Conservation (phyloP, 257 asterid genomes). For the Solanum peruvianum region DNA sequence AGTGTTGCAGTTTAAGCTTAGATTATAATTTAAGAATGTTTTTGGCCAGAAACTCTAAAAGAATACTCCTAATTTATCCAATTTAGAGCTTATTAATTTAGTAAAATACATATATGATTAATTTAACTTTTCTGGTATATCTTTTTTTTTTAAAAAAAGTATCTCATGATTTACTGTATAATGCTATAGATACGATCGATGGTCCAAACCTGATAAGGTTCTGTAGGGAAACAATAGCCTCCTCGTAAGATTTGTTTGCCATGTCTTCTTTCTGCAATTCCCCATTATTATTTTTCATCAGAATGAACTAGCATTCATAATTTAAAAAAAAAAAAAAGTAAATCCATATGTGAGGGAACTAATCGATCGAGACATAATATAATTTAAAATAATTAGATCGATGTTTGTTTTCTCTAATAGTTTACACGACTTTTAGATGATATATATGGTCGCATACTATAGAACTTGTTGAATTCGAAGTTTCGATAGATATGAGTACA, state of each 20-base stretch:
- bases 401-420: background rate
- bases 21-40: no score
- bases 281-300: background rate
- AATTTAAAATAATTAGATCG: background rate
- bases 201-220: constrained; percentile 60
- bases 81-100: no score
- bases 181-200: background rate
- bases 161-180: background rate
- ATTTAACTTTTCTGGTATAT: no score
- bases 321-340: background rate
- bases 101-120: no score
- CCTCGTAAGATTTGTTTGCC: constrained; percentile 57
- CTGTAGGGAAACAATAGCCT: constrained; percentile 63
- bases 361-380: background rate
- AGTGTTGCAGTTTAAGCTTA: no score
- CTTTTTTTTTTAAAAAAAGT: background rate
- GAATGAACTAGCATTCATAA: background rate
- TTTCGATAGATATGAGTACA: no score
- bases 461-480: background rate
- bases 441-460: background rate
- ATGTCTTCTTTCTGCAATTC: constrained; percentile 65
- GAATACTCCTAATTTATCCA: no score
- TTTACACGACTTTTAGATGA: background rate
- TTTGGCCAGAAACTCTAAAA: no score
- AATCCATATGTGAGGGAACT: background rate